These are phyloP conservation scores for Fusarium beomiforme DNA, from an alignment of 2,329 filamentous ascomycete genomes.

Conservation along the genomic window DNA sequence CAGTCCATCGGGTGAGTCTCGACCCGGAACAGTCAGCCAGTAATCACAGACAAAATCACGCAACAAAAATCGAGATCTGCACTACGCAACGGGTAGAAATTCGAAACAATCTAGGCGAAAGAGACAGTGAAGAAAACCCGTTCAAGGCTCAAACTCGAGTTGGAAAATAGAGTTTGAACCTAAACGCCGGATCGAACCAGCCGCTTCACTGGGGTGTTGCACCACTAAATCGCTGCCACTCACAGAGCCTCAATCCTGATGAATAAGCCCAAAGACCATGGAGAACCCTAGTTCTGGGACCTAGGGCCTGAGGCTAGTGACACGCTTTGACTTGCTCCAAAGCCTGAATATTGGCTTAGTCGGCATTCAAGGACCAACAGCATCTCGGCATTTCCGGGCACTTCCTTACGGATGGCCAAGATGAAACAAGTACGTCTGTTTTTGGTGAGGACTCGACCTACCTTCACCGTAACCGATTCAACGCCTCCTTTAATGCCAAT, in stretches of 20 bases:
- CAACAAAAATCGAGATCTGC: background rate
- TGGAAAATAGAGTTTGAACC: constrained; percentile 7
- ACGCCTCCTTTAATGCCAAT: background rate
- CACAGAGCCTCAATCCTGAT: background rate
- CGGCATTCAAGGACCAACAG: background rate
- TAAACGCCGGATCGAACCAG: background rate
- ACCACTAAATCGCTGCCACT: background rate
- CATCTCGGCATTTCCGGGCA: background rate
- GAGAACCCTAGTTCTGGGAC: background rate
- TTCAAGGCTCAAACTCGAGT: background rate
- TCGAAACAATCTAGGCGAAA: background rate
- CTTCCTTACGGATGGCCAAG: background rate
- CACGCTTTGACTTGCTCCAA: background rate
- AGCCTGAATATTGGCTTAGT: background rate
- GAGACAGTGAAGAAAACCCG: background rate
- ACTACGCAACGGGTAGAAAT: background rate
- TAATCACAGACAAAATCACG: background rate
- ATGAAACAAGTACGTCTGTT: background rate
- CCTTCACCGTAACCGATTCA: background rate
- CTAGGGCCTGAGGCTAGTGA: background rate
- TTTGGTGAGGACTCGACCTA: background rate
- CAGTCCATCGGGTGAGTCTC: background rate
- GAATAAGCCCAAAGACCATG: background rate
- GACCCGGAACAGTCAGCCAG: background rate
- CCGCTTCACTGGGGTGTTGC: background rate